Conservation (phyloP, 2,329 filamentous ascomycete species). For the Aspergillus pseudonomiae region DNA sequence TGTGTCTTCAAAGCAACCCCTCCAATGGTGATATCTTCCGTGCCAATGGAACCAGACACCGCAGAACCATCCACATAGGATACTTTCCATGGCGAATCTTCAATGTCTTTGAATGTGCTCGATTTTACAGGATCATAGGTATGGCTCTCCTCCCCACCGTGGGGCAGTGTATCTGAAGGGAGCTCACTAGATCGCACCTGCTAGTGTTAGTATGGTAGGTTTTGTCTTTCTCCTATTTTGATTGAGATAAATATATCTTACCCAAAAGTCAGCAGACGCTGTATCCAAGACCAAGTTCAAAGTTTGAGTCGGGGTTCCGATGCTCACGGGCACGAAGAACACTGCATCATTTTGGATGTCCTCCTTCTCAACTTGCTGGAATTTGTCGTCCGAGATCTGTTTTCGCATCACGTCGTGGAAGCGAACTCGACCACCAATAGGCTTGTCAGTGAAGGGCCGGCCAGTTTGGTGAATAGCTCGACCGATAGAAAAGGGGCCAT, state of each 20-base stretch:
- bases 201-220: slow-evolving; percentile 4
- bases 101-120: slow-evolving; percentile 57
- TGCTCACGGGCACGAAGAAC: slow-evolving; percentile 66
- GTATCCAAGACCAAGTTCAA: slow-evolving; percentile 70
- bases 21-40: slow-evolving; percentile 64
- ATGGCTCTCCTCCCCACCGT: slow-evolving; percentile 45
- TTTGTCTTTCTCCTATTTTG: background rate
- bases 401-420: slow-evolving; percentile 56
- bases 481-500: slow-evolving; percentile 62
- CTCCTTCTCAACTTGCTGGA: slow-evolving; percentile 59
- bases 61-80: slow-evolving; percentile 69
- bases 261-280: slow-evolving; percentile 71
- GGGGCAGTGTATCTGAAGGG: background rate
- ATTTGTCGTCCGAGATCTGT: slow-evolving; percentile 39
- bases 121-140: slow-evolving; percentile 66
- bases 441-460: slow-evolving; percentile 48
- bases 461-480: slow-evolving; percentile 54
- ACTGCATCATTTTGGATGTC: slow-evolving; percentile 69
- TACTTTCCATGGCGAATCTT: slow-evolving; percentile 64
- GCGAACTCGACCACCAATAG: slow-evolving; percentile 53
- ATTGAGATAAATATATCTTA: slow-evolving; percentile 38
- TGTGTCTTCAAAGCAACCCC: slow-evolving; percentile 64
- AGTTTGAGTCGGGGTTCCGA: slow-evolving; percentile 67
- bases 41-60: slow-evolving; percentile 67
- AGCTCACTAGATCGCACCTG: slow-evolving; percentile 13